Base-by-base conservation (phyloP, 441 rosid species). In the Brassica balearica region DNA sequence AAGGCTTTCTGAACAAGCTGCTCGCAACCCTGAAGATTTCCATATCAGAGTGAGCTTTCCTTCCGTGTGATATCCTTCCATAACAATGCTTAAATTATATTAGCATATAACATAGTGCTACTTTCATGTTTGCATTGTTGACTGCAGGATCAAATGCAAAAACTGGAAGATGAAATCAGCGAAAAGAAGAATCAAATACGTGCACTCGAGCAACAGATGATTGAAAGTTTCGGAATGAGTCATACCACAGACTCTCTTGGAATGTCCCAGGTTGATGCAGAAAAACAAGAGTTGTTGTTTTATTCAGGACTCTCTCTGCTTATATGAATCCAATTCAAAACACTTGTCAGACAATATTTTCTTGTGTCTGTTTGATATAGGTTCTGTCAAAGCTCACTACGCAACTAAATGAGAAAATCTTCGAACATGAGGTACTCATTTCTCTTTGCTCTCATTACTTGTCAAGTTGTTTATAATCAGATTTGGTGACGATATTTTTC, bases 131-230 rank as follows among this genome's bases (percentile, higher is more conserved):
- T 60, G 65, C 55, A 73, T 74, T 84, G 69, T 70, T 79, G 80
- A 58, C 23, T 77, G 56, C 73, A 95, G 97, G 95, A 87, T 68
- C 93, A 91, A 71, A 89, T 89, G 78, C 86, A 82, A 85, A 92
- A 89, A 73, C 77, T 95, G 84, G 90, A 92, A 85, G 86, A 79
- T 81, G 98, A 91, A 86, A 93, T 95, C 75, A 85, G 74, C 69
- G 96, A 90, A 83, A 95, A 92, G 89, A 92, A 89, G 85, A 86
- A 73, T 80, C 96, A 92, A 78, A 90, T 93, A 77, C 86, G 75
- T 74, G 81, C 87, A 68, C 83, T 93, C 66, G 98, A 95, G 85
- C 85, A 87, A 83, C 93, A 86, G 66, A 92, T 95, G 88, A 87
- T 87, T 85, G 96, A 87, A 74, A 88, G 90, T 75, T 86, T 89